Base-by-base conservation (phyloP, 2,329 filamentous ascomycete genomes). In the Pseudogymnoascus sp. region DNA sequence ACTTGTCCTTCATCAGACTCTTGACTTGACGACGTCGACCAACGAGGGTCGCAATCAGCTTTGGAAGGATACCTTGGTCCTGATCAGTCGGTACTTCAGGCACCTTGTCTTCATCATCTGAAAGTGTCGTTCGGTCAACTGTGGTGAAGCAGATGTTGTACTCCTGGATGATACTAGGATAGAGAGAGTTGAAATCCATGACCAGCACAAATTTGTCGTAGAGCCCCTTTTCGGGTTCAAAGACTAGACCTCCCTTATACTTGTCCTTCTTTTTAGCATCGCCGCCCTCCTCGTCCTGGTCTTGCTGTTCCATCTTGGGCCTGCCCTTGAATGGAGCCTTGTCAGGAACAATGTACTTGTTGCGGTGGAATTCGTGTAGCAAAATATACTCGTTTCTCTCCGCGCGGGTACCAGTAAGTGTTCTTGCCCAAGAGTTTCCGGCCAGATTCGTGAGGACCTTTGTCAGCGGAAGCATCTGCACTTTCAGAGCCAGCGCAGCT, bases 61-160 rank as follows among this genome's bases (percentile, higher is more conserved):
- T 87, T 1, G 94, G 94, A 33, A 99, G 79, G 66, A 99, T 89
- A 61, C 94, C 94, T 69, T 89, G 87, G 0, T 87, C 84, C 71
- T 93, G 85, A 60, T 89, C 84, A 3, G 77, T 77, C 2, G 93
- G 93, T 1, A 97, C 88, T 64, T 96, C 90, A 0, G 94, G 94
- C 1, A 97, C 90, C 61, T 84, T 85, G 61, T 97, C 91, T 60
- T 96, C 91, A 58, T 94, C 89, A 41, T 92, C 86, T 35, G 84
- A 82, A 68, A 87, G 76, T 63, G 83, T 78, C 39, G 83, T 80
- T 68, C 94, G 82, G 64, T 97, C 90, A 6, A 99, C 91, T 0
- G 95, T 99, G 2, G 94, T 99, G 75, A 99, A 99, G 78, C 95
- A 99, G 68, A 99, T 99, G 75, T 99, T 99, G 78, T 87, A 99